phyloP scores from a whole-genome alignment of 2,329 filamentous ascomycete genomes.

The Tolypocladium ovalisporum region DNA sequence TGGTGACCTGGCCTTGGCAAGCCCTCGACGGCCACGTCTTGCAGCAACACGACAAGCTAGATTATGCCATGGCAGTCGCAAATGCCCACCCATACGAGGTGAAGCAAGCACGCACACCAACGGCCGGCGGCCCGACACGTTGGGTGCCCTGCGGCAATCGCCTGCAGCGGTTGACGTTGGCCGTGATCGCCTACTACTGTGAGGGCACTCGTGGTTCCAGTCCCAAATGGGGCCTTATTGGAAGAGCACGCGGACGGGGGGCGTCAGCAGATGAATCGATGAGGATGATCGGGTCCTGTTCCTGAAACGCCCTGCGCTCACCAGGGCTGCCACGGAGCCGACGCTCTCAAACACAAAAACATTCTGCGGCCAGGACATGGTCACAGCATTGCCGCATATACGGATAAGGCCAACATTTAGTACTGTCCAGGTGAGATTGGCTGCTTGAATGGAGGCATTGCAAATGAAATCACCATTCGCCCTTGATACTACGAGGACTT shows the following conservation, averaged over 20 bases:
- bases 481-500: background rate
- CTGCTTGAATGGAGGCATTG: background rate
- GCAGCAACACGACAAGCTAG: background rate
- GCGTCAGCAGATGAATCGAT: background rate
- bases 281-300: background rate
- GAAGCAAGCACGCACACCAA: background rate
- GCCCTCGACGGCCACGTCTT: background rate
- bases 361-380: background rate
- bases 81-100: background rate
- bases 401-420: background rate
- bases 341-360: background rate
- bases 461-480: background rate
- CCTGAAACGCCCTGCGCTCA: background rate
- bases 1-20: background rate
- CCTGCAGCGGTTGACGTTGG: background rate
- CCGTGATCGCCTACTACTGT: background rate
- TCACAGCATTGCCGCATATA: background rate
- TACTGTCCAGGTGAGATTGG: no score
- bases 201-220: background rate
- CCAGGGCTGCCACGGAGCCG: background rate
- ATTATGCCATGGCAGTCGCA: background rate
- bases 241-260: background rate
- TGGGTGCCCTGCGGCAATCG: background rate
- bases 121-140: background rate
- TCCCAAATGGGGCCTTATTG: background rate